Evolutionary conservation across 768 basidiomycete species (phyloP).

Genomic region (Lentinus brumalis): DNA sequence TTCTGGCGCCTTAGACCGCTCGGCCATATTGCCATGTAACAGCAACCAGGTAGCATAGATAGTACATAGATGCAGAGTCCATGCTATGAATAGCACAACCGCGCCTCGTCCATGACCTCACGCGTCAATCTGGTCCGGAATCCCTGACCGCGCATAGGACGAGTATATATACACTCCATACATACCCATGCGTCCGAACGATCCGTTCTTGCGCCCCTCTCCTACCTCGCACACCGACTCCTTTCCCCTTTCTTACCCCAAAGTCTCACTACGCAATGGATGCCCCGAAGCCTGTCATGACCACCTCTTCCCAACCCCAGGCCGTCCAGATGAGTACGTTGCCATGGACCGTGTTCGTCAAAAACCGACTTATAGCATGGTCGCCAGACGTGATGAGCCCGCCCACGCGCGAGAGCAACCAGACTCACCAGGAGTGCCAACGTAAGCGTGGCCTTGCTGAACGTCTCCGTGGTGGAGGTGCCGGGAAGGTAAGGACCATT

Average conservation of each 20-base stretch:
- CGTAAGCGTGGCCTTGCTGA: conserved; percentile 48
- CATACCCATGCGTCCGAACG: background rate
- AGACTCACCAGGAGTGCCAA: conserved; percentile 35
- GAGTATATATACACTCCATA: conserved; percentile 9
- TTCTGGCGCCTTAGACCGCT: conserved; percentile 26
- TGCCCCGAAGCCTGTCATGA: conserved; percentile 30
- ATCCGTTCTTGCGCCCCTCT: background rate
- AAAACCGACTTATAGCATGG: background rate
- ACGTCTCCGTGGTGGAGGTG: conserved; percentile 73
- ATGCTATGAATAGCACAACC: background rate
- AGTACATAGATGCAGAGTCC: no score
- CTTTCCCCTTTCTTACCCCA: conserved; percentile 2
- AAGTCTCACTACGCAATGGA: conserved; percentile 28
- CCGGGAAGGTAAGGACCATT: conserved; percentile 50
- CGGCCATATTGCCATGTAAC: conserved; percentile 23
- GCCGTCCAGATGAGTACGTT: conserved; percentile 66
- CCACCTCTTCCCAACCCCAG: conserved; percentile 56
- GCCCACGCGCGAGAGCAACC: conserved; percentile 34
- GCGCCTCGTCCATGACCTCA: conserved; percentile 13
- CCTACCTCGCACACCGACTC: background rate
- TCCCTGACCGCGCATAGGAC: background rate
- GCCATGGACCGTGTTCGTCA: background rate
- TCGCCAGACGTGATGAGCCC: conserved; percentile 50
- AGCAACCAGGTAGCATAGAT: no score
- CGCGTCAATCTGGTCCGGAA: conserved; percentile 2